These are phyloP conservation scores for Yamadazyma mexicana DNA, from an alignment of 1,139 yeast species.

Conservation along the genomic window DNA sequence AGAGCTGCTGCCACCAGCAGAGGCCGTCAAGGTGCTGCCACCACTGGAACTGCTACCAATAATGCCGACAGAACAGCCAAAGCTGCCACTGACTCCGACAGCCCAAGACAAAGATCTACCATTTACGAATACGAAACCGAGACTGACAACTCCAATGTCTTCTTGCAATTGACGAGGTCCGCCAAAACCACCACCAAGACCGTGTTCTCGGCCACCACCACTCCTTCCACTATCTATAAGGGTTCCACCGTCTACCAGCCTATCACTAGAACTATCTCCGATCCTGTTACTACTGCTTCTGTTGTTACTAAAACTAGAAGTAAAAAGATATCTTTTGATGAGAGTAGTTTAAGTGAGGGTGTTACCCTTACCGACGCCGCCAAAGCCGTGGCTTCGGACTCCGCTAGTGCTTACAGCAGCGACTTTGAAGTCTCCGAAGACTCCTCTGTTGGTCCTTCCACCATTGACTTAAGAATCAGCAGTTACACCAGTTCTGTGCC, in stretches of 20 bases:
- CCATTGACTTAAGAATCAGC: constrained; percentile 20
- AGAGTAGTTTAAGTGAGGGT: constrained; percentile 8
- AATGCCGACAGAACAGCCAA: too few relatives aligned
- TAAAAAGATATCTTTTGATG: constrained; percentile 11
- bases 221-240: constrained; percentile 18
- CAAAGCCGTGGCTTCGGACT: neutral
- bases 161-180: constrained; percentile 13
- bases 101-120: constrained; percentile 11
- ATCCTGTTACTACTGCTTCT: constrained; percentile 25
- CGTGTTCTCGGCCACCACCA: constrained; percentile 23
- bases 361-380: constrained; percentile 6
- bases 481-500: constrained; percentile 8
- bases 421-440: neutral
- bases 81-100: neutral
- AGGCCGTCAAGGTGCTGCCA: too few relatives aligned
- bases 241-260: constrained; percentile 20
- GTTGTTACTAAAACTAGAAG: constrained; percentile 13
- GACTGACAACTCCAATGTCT: constrained; percentile 17
- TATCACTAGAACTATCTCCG: constrained; percentile 18
- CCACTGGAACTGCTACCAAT: too few relatives aligned
- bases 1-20: neutral
- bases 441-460: neutral
- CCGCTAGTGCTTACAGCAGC: neutral
- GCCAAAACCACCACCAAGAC: constrained; percentile 30
- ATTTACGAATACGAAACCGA: constrained; percentile 18